Evolutionary conservation across 257 asterid species (phyloP).

Genomic region (Gentiana straminea): DNA sequence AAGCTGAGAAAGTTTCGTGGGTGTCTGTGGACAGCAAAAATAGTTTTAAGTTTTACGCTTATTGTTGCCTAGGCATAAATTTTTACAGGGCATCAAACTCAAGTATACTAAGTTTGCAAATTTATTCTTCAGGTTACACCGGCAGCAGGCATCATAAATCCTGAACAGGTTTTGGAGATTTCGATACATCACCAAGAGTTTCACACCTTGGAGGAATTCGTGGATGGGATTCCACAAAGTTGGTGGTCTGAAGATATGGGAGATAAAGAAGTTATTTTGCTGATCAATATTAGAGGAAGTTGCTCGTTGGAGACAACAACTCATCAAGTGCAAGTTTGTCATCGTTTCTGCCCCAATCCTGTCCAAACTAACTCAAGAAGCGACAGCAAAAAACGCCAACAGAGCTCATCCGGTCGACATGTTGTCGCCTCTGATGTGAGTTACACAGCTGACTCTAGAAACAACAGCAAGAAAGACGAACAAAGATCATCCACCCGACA

Average conservation of each 20-base stretch:
- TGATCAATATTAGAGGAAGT: constrained; percentile 46
- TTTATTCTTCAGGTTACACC: constrained; percentile 52
- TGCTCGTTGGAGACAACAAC: constrained; percentile 36
- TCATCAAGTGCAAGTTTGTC: constrained; percentile 42
- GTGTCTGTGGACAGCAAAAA: too few relatives aligned
- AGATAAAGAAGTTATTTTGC: constrained; percentile 55
- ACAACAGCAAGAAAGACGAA: too few relatives aligned
- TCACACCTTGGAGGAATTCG: constrained; percentile 43
- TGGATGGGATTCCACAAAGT: constrained; percentile 58
- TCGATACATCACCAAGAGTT: constrained; percentile 54
- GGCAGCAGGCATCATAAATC: constrained; percentile 51
- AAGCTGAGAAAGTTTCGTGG: too few relatives aligned
- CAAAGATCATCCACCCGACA: too few relatives aligned
- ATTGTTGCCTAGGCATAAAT: too few relatives aligned
- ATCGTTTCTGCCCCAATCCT: constrained; percentile 23
- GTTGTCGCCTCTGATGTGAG: constrained; percentile 18
- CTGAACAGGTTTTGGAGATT: constrained; percentile 49
- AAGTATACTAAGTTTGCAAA: neutral
- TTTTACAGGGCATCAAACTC: neutral
- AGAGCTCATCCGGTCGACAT: constrained; percentile 19
- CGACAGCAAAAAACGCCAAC: constrained; percentile 20
- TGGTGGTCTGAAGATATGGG: constrained; percentile 79
- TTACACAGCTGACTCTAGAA: neutral
- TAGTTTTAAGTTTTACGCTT: neutral
- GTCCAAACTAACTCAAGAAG: constrained; percentile 23